Evolutionary conservation across 2,329 filamentous ascomycete genomes (phyloP).

Genomic region (Alternaria postmessia): DNA sequence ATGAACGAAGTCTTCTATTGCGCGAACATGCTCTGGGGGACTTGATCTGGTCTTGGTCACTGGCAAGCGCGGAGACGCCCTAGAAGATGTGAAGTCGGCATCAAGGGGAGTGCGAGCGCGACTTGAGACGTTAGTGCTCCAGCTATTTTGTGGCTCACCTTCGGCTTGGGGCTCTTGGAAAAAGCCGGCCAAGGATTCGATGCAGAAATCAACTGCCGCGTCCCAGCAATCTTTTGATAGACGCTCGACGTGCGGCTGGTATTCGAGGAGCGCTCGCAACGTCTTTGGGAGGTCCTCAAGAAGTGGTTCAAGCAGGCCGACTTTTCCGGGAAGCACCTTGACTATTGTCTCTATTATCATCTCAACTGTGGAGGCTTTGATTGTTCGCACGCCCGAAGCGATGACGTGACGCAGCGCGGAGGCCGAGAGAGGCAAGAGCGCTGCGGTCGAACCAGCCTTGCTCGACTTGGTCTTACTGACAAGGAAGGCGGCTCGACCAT

Average conservation of each 20-base stretch:
- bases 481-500: constrained; percentile 71
- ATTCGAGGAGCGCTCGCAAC: constrained; percentile 73
- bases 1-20: constrained; percentile 59
- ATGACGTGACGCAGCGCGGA: constrained; percentile 76
- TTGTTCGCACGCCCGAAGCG: constrained; percentile 70
- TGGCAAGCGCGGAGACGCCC: constrained; percentile 35
- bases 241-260: constrained; percentile 81
- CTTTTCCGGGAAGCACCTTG: constrained; percentile 71
- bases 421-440: constrained; percentile 73
- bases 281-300: constrained; percentile 80
- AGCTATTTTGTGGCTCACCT: constrained; percentile 34
- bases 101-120: constrained; percentile 45
- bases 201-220: constrained; percentile 73
- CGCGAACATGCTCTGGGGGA: constrained; percentile 32
- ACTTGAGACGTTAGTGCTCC: constrained; percentile 40
- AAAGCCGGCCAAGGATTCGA: constrained; percentile 62
- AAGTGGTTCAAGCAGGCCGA: constrained; percentile 74
- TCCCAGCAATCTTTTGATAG: constrained; percentile 75
- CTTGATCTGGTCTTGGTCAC: constrained; percentile 27
- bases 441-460: constrained; percentile 27
- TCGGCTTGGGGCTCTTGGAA: constrained; percentile 32
- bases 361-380: constrained; percentile 80
- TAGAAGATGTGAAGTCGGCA: constrained; percentile 33
- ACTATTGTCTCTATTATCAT: constrained; percentile 83
- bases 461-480: constrained; percentile 56